phyloP scores from a whole-genome alignment of 1,284 basidiomycete genomes.

The Moniliella sp. region DNA sequence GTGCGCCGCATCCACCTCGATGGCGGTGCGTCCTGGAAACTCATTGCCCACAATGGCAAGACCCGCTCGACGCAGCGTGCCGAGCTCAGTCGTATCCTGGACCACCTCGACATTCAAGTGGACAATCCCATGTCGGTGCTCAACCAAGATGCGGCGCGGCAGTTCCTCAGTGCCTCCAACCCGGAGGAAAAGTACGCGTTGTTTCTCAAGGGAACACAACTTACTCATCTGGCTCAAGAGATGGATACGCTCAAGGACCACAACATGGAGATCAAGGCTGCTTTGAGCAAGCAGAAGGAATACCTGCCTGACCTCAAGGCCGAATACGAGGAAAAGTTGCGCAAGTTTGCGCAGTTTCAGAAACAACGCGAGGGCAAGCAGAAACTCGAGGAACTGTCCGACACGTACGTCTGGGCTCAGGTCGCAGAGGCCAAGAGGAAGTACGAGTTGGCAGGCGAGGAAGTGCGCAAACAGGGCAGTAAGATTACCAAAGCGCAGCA shows the following conservation, averaged over 20 bases:
- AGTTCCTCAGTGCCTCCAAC: conserved; percentile 66
- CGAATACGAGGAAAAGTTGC: conserved; percentile 43
- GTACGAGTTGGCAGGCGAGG: conserved; percentile 5
- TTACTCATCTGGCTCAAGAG: conserved; percentile 64
- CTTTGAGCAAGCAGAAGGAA: conserved; percentile 38
- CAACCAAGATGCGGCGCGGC: conserved; percentile 43
- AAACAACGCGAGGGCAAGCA: conserved; percentile 51
- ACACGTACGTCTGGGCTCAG: conserved; percentile 70
- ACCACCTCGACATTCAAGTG: conserved; percentile 85
- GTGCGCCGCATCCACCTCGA: conserved; percentile 58
- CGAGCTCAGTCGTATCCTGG: conserved; percentile 66
- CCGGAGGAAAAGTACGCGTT: conserved; percentile 75
- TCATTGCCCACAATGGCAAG: conserved; percentile 47
- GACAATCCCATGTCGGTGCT: conserved; percentile 83
- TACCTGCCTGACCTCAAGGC: conserved; percentile 52
- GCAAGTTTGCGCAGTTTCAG: conserved; percentile 49
- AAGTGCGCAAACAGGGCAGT: not conserved
- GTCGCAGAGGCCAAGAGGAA: conserved; percentile 46
- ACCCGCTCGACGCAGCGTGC: conserved; percentile 58
- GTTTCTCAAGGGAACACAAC: conserved; percentile 77
- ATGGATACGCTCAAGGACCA: conserved; percentile 49
- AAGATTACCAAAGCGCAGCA: not conserved
- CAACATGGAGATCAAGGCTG: conserved; percentile 13
- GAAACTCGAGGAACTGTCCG: conserved; percentile 50
- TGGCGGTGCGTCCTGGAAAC: conserved; percentile 58